phyloP scores from a whole-genome alignment of 306 rosid species.

The Quercus suber region DNA sequence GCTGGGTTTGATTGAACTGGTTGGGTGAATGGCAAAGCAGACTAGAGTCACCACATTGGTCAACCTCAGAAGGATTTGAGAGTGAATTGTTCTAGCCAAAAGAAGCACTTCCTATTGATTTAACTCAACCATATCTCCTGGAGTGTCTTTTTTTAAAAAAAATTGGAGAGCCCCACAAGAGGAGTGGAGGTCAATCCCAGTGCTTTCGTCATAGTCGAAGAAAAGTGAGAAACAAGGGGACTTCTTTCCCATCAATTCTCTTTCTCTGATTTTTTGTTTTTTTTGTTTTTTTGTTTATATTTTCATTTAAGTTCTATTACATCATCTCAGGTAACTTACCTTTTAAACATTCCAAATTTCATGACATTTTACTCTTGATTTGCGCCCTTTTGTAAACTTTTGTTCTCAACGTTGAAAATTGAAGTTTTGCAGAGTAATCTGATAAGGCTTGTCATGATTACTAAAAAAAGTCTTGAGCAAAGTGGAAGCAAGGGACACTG shows the following conservation, averaged over 20 bases:
- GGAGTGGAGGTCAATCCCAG: constrained; percentile 60
- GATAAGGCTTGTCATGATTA: constrained; percentile 54
- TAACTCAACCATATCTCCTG: constrained; percentile 43
- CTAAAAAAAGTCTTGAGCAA: constrained; percentile 53
- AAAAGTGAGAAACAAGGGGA: constrained; percentile 54
- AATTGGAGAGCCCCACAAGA: constrained; percentile 51
- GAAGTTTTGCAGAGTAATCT: constrained; percentile 42
- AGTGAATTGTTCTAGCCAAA: constrained; percentile 54
- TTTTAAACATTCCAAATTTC: constrained; percentile 46
- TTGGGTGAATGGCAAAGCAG: constrained; percentile 46
- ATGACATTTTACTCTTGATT: constrained; percentile 32
- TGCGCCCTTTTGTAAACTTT: constrained; percentile 40
- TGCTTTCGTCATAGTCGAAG: constrained; percentile 61
- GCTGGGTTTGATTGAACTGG: constrained; percentile 51
- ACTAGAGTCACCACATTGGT: constrained; percentile 51
- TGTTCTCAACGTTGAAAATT: constrained; percentile 47
- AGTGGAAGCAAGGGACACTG: constrained; percentile 59
- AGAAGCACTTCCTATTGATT: constrained; percentile 40
- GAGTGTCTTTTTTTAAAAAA: constrained; percentile 37
- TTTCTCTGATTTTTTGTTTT: constrained; percentile 20
- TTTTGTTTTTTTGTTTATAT: neutral
- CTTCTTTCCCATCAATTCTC: constrained; percentile 45
- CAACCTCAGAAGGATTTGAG: constrained; percentile 67
- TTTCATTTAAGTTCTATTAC: constrained; percentile 30
- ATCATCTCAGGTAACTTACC: constrained; percentile 44